These are phyloP conservation scores for Penicillium diatomitis DNA, from an alignment of 495 filamentous ascomycete genomes.

Conservation along the genomic window DNA sequence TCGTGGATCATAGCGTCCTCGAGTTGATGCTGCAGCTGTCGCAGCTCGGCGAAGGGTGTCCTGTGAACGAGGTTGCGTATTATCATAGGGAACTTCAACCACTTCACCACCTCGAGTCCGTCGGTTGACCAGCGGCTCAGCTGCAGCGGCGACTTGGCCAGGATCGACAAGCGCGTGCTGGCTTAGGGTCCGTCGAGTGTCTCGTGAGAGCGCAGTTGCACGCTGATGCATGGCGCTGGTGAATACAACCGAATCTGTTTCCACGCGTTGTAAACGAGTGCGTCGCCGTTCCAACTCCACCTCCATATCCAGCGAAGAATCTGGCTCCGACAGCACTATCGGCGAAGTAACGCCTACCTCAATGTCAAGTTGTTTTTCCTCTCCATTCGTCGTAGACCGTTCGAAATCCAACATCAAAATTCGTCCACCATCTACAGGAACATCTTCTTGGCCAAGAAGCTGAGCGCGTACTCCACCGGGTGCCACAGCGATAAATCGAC, in stretches of 20 bases:
- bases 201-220: slow-evolving; percentile 2
- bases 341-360: slow-evolving; percentile 65
- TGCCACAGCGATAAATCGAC: slow-evolving; percentile 62
- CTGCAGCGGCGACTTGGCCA: slow-evolving; percentile 19
- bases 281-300: slow-evolving; percentile 72
- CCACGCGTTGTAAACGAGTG: slow-evolving; percentile 40
- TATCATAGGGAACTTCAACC: slow-evolving; percentile 56
- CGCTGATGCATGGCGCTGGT: slow-evolving; percentile 9
- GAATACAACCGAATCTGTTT: slow-evolving; percentile 11
- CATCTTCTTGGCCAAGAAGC: slow-evolving; percentile 59
- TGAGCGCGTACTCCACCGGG: slow-evolving; percentile 59
- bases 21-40: slow-evolving; percentile 64
- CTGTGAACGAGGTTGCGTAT: slow-evolving; percentile 66
- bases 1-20: slow-evolving; percentile 47
- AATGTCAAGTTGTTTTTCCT: slow-evolving; percentile 48
- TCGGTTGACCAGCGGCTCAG: slow-evolving; percentile 13
- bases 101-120: slow-evolving; percentile 8
- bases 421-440: slow-evolving; percentile 75
- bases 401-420: slow-evolving; percentile 72
- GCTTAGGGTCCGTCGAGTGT: slow-evolving; percentile 2
- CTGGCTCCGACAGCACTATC: slow-evolving; percentile 63
- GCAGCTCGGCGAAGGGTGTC: slow-evolving; percentile 70
- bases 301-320: slow-evolving; percentile 69
- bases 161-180: slow-evolving; percentile 6
- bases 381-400: slow-evolving; percentile 47